Conservation (phyloP, 176 grass and related monocot genomes). For the Rhipidocladum racemiflorum region DNA sequence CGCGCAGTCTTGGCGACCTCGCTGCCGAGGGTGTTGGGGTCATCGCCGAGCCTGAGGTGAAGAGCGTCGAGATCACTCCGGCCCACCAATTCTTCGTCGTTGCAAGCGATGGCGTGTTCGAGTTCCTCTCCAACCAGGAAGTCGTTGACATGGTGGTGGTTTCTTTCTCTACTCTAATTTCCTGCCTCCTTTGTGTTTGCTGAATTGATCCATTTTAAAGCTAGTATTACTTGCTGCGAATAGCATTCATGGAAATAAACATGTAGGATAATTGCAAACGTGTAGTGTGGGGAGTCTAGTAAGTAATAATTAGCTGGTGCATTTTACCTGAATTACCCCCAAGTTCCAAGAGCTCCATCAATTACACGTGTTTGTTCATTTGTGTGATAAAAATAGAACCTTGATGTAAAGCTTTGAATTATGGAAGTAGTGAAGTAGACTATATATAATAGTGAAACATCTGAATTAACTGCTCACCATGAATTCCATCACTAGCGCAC, state of each 20-base stretch:
- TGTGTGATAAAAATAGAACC: neutral
- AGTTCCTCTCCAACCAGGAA: slow-evolving; percentile 89
- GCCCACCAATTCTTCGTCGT: slow-evolving; percentile 81
- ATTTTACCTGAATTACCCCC: neutral
- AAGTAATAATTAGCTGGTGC: neutral
- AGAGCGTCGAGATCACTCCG: slow-evolving; percentile 59
- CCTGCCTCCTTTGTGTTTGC: neutral
- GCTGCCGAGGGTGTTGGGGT: slow-evolving; percentile 77
- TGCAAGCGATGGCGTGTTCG: slow-evolving; percentile 90
- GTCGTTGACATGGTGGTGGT: slow-evolving; percentile 80
- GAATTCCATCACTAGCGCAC: neutral
- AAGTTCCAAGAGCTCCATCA: neutral
- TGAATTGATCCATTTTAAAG: neutral
- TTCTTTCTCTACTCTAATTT: neutral
- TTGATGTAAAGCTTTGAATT: neutral
- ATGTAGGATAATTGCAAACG: neutral
- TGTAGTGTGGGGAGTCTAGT: slow-evolving; percentile 1
- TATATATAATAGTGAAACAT: neutral
- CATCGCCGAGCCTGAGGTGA: slow-evolving; percentile 77
- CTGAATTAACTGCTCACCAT: neutral
- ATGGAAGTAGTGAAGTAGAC: slow-evolving; percentile 2
- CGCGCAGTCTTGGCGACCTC: slow-evolving; percentile 82
- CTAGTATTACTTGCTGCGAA: neutral
- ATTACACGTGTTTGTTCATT: neutral
- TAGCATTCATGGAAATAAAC: neutral